These are phyloP conservation scores for Graphiopsis chlorocephala DNA, from an alignment of 2,329 filamentous ascomycete species.

Conservation along the genomic window DNA sequence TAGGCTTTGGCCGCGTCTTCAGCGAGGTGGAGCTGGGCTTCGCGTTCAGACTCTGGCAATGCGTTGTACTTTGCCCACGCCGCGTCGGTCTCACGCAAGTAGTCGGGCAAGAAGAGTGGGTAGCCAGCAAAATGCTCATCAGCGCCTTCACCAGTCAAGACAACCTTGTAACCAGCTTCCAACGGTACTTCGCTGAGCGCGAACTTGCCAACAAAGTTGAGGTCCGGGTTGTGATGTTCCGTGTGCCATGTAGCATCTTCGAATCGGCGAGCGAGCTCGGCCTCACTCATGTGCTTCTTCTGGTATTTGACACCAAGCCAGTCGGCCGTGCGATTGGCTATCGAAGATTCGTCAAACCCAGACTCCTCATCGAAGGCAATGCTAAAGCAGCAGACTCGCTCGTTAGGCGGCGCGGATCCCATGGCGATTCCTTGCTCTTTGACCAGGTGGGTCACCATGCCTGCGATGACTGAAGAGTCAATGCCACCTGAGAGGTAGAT, in stretches of 20 bases:
- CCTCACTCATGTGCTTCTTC: conserved; percentile 45
- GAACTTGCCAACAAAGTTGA: conserved; percentile 54
- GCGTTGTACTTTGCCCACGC: conserved; percentile 25
- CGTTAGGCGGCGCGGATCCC: conserved; percentile 43
- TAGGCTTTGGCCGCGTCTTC: conserved; percentile 28
- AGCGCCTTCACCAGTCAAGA: conserved; percentile 46
- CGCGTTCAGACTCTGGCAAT: conserved; percentile 26
- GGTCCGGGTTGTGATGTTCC: conserved; percentile 48
- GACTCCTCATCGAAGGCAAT: conserved; percentile 52
- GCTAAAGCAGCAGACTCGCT: conserved; percentile 49
- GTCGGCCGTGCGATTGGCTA: conserved; percentile 49
- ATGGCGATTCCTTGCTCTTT: conserved; percentile 46
- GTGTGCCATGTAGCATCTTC: conserved; percentile 47
- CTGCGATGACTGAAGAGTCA: conserved; percentile 57
- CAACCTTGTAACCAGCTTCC: conserved; percentile 51
- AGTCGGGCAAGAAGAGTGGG: conserved; percentile 45
- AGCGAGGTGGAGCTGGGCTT: conserved; percentile 22
- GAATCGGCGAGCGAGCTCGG: conserved; percentile 42
- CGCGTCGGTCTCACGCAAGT: conserved; percentile 49
- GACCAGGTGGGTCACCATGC: conserved; percentile 55
- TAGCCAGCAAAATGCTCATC: conserved; percentile 59
- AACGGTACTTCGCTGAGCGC: conserved; percentile 48
- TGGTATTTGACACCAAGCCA: conserved; percentile 47
- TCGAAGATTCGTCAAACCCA: conserved; percentile 51
- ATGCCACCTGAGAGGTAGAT: conserved; percentile 58